phyloP scores from a whole-genome alignment of 306 rosid genomes.

The Cucumis sativus region Cucumber_9930_V3 NC_026660.2:30840001-30840500 shows the following conservation, averaged over 20 bases:
- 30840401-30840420: not conserved
- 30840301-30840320: too few relatives aligned
- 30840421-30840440: not conserved
- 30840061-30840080: not conserved
- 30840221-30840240: too few relatives aligned
- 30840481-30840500: not conserved
- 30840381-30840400: not conserved
- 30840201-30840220: too few relatives aligned
- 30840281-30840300: too few relatives aligned
- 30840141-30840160: not conserved
- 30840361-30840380: not conserved
- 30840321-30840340: too few relatives aligned
- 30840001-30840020: not conserved
- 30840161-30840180: not conserved
- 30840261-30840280: too few relatives aligned
- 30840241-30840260: too few relatives aligned
- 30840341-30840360: not conserved
- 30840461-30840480: not conserved
- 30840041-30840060: not conserved
- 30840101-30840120: not conserved
- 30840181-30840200: too few relatives aligned
- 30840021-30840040: not conserved
- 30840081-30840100: not conserved
- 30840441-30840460: not conserved
- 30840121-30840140: not conserved